Conservation (phyloP, 2,329 filamentous ascomycete species). For the Penicillium sp. region DNA sequence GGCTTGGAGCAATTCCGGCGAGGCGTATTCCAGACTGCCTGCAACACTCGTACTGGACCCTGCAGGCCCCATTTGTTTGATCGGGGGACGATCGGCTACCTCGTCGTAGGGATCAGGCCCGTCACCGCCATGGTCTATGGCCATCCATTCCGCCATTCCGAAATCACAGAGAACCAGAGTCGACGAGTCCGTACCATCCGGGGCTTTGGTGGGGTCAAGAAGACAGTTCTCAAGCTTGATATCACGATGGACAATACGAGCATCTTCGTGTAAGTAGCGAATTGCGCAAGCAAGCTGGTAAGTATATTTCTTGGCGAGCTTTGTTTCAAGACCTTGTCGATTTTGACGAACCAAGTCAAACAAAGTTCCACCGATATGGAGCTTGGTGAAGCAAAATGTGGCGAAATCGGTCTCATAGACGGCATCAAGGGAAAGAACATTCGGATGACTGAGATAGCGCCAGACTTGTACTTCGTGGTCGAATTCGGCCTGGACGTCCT, state of each 20-base stretch:
- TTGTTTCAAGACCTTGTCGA: constrained; percentile 47
- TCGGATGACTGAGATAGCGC: constrained; percentile 58
- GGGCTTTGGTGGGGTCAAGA: constrained; percentile 49
- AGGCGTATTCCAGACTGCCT: constrained; percentile 54
- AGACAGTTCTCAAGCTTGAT: constrained; percentile 66
- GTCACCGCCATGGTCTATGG: constrained; percentile 49
- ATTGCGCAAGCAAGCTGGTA: constrained; percentile 60
- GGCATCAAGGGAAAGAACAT: constrained; percentile 57
- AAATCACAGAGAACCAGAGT: constrained; percentile 62
- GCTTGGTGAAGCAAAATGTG: constrained; percentile 62
- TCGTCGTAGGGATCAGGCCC: constrained; percentile 47
- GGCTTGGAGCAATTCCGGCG: constrained; percentile 44
- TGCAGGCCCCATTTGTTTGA: constrained; percentile 49
- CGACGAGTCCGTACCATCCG: constrained; percentile 47
- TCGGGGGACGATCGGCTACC: constrained; percentile 44
- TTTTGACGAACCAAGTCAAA: constrained; percentile 57
- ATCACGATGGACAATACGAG: constrained; percentile 60
- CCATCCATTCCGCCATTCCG: constrained; percentile 63
- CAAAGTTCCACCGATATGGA: constrained; percentile 59
- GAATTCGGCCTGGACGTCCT: constrained; percentile 60
- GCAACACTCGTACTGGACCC: constrained; percentile 54
- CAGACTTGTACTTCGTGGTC: constrained; percentile 64
- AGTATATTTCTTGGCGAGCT: constrained; percentile 54
- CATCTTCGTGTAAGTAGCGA: constrained; percentile 62
- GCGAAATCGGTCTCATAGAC: constrained; percentile 63